Conservation (phyloP, 495 filamentous ascomycete species). For the Echria macrotheca region DNA sequence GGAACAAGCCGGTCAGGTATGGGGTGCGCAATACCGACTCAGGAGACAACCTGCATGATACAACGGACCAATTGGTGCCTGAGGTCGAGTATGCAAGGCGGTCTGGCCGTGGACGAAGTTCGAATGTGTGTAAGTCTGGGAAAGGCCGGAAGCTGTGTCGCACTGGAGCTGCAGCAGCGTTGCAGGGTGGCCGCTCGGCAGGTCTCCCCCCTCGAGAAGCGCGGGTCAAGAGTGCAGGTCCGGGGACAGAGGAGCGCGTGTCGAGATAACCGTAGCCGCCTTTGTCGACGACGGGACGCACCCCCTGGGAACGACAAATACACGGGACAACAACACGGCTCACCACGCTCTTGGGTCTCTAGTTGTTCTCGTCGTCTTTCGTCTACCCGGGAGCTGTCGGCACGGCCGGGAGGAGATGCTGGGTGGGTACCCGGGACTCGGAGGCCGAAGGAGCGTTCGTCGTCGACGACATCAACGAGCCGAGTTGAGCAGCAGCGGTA, state of each 20-base stretch:
- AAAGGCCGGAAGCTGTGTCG: conserved; percentile 16
- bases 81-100: conserved; percentile 25
- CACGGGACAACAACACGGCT: not conserved
- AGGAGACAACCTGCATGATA: conserved; percentile 30
- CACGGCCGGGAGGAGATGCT: conserved; percentile 1
- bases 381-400: not conserved
- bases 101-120: conserved; percentile 21
- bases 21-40: conserved; percentile 21
- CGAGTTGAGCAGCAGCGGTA: not conserved
- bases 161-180: conserved; percentile 23
- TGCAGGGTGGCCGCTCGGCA: conserved; percentile 23
- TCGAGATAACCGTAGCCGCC: conserved; percentile 13
- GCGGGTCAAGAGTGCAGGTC: conserved; percentile 16
- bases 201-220: conserved; percentile 14
- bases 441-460: conserved; percentile 11
- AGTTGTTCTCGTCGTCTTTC: not conserved
- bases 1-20: conserved; percentile 23
- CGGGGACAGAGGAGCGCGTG: conserved; percentile 5
- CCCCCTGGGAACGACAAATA: not conserved
- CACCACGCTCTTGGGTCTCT: not conserved
- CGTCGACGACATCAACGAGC: conserved; percentile 16
- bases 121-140: conserved; percentile 8
- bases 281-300: conserved; percentile 10
- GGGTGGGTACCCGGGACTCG: conserved; percentile 12
- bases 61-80: conserved; percentile 26